Evolutionary conservation across 2,329 filamentous ascomycete genomes (phyloP).

Genomic region (Didymella exigua): DNA sequence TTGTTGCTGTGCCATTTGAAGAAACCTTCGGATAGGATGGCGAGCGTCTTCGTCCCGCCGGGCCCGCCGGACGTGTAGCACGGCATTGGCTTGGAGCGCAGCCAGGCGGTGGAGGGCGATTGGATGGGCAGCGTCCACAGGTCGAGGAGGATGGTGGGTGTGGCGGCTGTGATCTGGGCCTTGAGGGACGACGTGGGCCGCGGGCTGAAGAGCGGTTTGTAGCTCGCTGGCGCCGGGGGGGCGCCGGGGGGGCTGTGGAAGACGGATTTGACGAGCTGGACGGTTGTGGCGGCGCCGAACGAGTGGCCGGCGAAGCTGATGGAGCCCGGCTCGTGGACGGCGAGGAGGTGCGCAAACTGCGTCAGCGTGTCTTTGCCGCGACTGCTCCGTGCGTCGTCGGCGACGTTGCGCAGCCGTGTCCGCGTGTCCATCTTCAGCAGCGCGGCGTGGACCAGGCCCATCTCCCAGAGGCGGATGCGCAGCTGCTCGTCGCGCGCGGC

Average conservation of each 20-base stretch:
- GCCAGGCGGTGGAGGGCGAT: constrained; percentile 64
- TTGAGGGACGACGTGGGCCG: constrained; percentile 61
- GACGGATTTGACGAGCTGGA: constrained; percentile 79
- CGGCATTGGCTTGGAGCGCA: constrained; percentile 76
- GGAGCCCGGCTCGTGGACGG: constrained; percentile 72
- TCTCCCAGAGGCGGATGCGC: constrained; percentile 77
- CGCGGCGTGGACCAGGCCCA: constrained; percentile 72
- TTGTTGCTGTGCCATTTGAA: constrained; percentile 78
- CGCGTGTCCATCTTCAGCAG: constrained; percentile 69
- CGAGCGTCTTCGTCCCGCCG: constrained; percentile 64
- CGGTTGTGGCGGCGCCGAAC: constrained; percentile 75
- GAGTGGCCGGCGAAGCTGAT: constrained; percentile 81
- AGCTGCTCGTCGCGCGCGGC: constrained; percentile 72
- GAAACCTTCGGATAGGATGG: constrained; percentile 77
- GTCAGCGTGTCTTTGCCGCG: constrained; percentile 56
- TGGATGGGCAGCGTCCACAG: constrained; percentile 79
- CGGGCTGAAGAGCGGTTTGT: constrained; percentile 67
- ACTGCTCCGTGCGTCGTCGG: constrained; percentile 47
- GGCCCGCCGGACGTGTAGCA: constrained; percentile 60
- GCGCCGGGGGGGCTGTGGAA: constrained; percentile 67
- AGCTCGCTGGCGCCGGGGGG: constrained; percentile 29
- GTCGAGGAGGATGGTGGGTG: constrained; percentile 73
- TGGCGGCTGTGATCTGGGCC: constrained; percentile 70
- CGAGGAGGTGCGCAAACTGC: constrained; percentile 66
- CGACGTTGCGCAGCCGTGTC: constrained; percentile 53